Evolutionary conservation across 2,329 filamentous ascomycete genomes (phyloP).

Genomic region (Diaporthe nobilis): DNA sequence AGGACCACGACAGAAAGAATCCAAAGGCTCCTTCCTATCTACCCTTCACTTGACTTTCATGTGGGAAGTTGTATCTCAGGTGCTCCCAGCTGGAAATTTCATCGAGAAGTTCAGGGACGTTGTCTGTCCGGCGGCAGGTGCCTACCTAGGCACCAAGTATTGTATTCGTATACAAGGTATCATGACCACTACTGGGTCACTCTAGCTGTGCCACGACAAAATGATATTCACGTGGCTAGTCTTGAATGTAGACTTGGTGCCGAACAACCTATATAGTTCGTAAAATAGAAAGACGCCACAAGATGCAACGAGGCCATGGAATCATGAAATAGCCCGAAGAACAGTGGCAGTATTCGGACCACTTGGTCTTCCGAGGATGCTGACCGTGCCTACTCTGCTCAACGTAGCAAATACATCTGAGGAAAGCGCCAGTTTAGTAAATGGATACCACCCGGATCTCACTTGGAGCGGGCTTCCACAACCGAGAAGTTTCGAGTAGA

Average conservation of each 20-base stretch:
- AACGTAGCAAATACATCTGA: conserved; percentile 3
- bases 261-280: conserved; percentile 1
- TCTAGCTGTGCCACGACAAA: neutral
- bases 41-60: neutral
- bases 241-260: conserved; percentile 6
- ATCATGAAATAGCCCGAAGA: conserved; percentile 1
- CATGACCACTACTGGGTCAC: conserved; percentile 3
- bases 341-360: conserved; percentile 8
- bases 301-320: neutral
- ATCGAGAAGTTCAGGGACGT: neutral
- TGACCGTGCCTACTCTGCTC: neutral
- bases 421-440: conserved; percentile 13
- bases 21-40: neutral
- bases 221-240: neutral
- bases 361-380: neutral
- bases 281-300: conserved; percentile 1
- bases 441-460: neutral
- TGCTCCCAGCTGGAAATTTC: conserved; percentile 1
- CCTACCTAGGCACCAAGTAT: conserved; percentile 7
- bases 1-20: neutral
- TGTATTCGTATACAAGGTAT: conserved; percentile 13
- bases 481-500: neutral
- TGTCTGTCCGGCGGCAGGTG: conserved; percentile 3
- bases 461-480: conserved; percentile 18
- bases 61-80: conserved; percentile 22